These are phyloP conservation scores for Saccharomyces pastorianus DNA, from an alignment of 1,139 yeast genomes.

Conservation along the genomic window DNA sequence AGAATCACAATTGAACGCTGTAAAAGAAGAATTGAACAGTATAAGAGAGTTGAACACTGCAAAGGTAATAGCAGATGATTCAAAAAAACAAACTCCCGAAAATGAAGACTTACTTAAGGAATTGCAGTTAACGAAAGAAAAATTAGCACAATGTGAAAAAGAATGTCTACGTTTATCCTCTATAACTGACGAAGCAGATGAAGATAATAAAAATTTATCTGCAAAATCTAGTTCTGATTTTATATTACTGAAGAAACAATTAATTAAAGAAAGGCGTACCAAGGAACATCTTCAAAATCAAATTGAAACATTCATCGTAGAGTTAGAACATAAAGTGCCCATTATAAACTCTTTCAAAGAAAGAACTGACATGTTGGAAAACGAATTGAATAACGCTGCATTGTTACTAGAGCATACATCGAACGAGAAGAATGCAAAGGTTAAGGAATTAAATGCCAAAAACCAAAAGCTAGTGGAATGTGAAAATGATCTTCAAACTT, in stretches of 20 bases:
- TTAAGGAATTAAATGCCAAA: slow-evolving; percentile 26
- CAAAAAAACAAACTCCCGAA: neutral
- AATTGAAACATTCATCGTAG: slow-evolving; percentile 61
- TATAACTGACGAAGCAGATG: slow-evolving; percentile 45
- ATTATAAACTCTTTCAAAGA: slow-evolving; percentile 60
- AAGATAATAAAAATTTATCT: slow-evolving; percentile 24
- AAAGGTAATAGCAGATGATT: slow-evolving; percentile 24
- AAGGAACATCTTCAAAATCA: slow-evolving; percentile 65
- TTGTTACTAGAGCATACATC: slow-evolving; percentile 41
- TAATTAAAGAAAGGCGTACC: slow-evolving; percentile 62
- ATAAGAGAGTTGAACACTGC: slow-evolving; percentile 22
- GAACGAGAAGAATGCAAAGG: slow-evolving; percentile 31
- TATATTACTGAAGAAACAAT: slow-evolving; percentile 54
- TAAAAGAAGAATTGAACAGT: slow-evolving; percentile 32
- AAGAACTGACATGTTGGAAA: slow-evolving; percentile 42
- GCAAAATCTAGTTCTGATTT: slow-evolving; percentile 42
- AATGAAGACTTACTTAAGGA: neutral
- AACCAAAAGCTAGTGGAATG: slow-evolving; percentile 34
- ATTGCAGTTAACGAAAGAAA: slow-evolving; percentile 31
- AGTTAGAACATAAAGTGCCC: slow-evolving; percentile 76
- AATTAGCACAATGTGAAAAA: slow-evolving; percentile 44
- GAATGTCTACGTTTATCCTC: slow-evolving; percentile 39
- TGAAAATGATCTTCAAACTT: slow-evolving; percentile 35
- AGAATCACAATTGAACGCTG: slow-evolving; percentile 43
- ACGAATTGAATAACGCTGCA: slow-evolving; percentile 43